These are phyloP conservation scores for Vitis hybrid DNA, from an alignment of 177 flowering plant genomes.

Conservation along the genomic window DNA sequence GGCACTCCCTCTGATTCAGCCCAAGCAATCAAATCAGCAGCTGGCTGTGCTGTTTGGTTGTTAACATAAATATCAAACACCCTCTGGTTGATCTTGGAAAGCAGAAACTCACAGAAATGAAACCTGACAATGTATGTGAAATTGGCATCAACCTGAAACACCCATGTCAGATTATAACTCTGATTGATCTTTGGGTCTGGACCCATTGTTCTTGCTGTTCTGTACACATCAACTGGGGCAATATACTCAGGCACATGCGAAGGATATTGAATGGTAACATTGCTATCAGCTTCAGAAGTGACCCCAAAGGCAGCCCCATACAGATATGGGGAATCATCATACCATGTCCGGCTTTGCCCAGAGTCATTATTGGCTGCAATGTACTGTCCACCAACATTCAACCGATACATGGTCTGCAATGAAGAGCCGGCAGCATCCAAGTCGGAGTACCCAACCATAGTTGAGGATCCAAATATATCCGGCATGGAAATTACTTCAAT, in stretches of 20 bases:
- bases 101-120: constrained; percentile 59
- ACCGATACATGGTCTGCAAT: constrained; percentile 57
- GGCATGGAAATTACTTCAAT: constrained; percentile 65
- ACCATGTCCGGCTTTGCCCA: constrained; percentile 58
- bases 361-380: constrained; percentile 51
- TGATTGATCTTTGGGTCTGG: constrained; percentile 39
- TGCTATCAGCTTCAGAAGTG: constrained; percentile 25
- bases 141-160: constrained; percentile 54
- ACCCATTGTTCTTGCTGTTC: constrained; percentile 61
- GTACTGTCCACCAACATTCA: constrained; percentile 70
- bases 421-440: constrained; percentile 22
- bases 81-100: constrained; percentile 46
- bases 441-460: constrained; percentile 41
- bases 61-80: constrained; percentile 61
- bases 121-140: constrained; percentile 65
- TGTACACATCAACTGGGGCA: constrained; percentile 61
- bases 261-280: constrained; percentile 30
- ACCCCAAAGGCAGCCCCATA: constrained; percentile 59
- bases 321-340: constrained; percentile 63
- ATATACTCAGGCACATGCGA: constrained; percentile 21
- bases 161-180: constrained; percentile 70
- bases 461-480: constrained; percentile 33
- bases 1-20: constrained; percentile 42
- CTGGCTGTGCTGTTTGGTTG: constrained; percentile 48
- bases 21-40: constrained; percentile 64